Base-by-base conservation (phyloP, 2,329 filamentous ascomycete genomes). In the Neocatenulostroma microsporum region DNA sequence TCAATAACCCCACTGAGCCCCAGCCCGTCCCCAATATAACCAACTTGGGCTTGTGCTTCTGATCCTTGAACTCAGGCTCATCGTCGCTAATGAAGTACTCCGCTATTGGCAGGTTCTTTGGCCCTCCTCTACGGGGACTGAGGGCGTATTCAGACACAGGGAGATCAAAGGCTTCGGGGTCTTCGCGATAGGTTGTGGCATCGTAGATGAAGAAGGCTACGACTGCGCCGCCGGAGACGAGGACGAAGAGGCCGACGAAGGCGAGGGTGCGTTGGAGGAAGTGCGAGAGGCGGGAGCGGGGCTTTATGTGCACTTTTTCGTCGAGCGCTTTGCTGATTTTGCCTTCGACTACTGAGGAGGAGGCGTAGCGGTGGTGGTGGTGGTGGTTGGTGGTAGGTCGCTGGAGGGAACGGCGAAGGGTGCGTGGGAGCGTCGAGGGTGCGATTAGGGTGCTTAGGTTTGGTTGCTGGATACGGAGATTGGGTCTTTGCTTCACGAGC, bases 21-120 rank as follows among this genome's bases (percentile, higher is more conserved):
- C 91, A 98, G 29, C 91, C 91, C 12, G 88, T 88, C 14, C 91
- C 91, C 21, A 98, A 65, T 40, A 98, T 83, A 26, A 98, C 91
- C 52, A 98, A 67, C 55, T 83, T 84, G 4, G 91, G 91, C 68
- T 98, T 98, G 55, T 88, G 75, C 63, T 86, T 91, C 58, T 80
- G 76, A 33, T 67, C 70, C 45, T 69, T 72, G 63, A 80, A 87
- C 39, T 75, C 73, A 11, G 80, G 75, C 35, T 95, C 89, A 50
- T 94, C 79, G 55, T 96, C 91, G 55, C 94, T 88, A 26, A 98
- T 79, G 43, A 88, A 76, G 17, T 83, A 77, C 46, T 95, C 85
- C 14, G 84, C 80, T 41, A 98, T 91, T 2, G 89, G 91, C 21
- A 98, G 66, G 54, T 98, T 94, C 70, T 98, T 96, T 0, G 89